Evolutionary conservation across 164 flowering plant species (phyloP), one percentile per base, ranked within the genome.

Genomic region (Tetracentron sinense): DNA sequence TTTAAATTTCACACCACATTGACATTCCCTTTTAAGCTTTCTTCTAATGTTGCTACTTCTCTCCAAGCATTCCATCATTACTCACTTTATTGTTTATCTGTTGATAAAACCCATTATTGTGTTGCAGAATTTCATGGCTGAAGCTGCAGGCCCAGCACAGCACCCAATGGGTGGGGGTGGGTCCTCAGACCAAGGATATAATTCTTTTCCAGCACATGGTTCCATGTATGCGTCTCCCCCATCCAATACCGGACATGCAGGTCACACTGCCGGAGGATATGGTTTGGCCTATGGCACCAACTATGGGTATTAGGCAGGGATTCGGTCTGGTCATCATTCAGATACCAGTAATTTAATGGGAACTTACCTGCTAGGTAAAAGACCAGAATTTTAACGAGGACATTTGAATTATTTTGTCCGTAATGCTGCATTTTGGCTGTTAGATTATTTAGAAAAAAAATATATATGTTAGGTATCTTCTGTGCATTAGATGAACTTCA

Each of bases 91-190:
- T n/a, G 44, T 8, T 38, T 38, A 2, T 20, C 17, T 11, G 46
- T 28, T 57, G 47, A 57, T 21, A 20, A 54, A 16, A 1, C 15
- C 17, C 35, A 10, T 15, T 7, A 14, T 21, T 33, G 12, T 38
- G 27, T 33, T 66, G 70, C 82, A 82, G 86, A 82, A 79, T 65
- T 78, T 71, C 63, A 69, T 82, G 79, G 83, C 79, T 52, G 86
- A 80, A 33, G 83, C 86, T 63, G 77, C 79, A 56, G 72, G 60
- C 20, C 15, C 69, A 15, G 27, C 68, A 11, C 81, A 63, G 66
- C 78, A 74, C 62, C 60, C 58, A 31, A 35, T 31, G 1, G 67
- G 66, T 29, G 76, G 61, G 1, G 67, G 66, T 29, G 76, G 61
- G n/a, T 63, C 72, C 26, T 44, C 58, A 46, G 77, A 64, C 57